phyloP scores from a whole-genome alignment of 345 rosid species.

The Euclidium syriacum region DNA sequence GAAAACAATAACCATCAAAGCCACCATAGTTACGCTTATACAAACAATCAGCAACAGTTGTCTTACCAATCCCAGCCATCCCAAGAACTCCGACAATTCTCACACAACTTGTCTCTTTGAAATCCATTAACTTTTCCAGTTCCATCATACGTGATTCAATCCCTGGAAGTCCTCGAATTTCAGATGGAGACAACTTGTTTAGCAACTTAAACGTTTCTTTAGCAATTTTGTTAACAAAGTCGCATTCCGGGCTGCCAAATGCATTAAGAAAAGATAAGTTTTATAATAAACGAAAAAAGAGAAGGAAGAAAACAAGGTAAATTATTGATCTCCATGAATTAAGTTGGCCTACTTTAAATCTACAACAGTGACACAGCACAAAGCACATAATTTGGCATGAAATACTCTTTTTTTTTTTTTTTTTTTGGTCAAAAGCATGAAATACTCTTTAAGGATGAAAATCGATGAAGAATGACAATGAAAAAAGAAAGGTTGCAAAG shows the following conservation, averaged over 20 bases:
- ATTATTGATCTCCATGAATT: neutral
- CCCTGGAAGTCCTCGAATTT: conserved; percentile 8
- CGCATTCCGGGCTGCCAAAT: conserved; percentile 21
- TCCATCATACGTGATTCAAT: neutral
- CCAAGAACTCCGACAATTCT: conserved; percentile 24
- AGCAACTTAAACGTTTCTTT: conserved; percentile 14
- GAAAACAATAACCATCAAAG: conserved; percentile 12
- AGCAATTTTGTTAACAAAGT: conserved; percentile 20
- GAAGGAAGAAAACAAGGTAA: neutral
- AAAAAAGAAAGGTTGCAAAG: neutral
- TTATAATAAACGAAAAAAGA: neutral
- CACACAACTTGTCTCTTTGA: neutral
- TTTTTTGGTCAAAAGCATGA: too few species aligned
- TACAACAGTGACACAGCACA: neutral
- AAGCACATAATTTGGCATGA: neutral
- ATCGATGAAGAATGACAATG: neutral
- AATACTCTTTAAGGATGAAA: neutral
- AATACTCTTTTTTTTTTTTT: too few species aligned
- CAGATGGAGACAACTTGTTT: conserved; percentile 19
- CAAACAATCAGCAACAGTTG: neutral
- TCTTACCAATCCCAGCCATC: conserved; percentile 29
- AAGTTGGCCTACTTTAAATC: too few species aligned
- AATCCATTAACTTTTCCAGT: neutral
- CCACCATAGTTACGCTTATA: neutral
- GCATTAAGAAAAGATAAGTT: neutral